Percentiles rank a stretch among this genome's conserved stretches.
phyloP scores from a whole-genome alignment of 2,329 filamentous ascomycete species.

The Microsporum ferrugineum region DNA sequence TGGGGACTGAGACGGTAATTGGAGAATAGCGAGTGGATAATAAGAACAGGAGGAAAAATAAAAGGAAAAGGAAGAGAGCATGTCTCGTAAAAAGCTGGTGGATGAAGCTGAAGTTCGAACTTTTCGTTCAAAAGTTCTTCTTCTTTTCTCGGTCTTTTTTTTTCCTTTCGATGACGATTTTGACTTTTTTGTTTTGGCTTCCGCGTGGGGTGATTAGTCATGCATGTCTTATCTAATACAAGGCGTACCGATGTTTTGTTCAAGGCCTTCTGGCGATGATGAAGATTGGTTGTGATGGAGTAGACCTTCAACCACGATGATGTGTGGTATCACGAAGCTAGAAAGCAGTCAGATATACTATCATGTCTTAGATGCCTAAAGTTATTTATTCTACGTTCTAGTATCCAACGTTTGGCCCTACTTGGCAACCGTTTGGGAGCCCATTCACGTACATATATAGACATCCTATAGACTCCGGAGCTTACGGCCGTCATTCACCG shows the following conservation, averaged over 20 bases:
- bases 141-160: slow-evolving; percentile 20
- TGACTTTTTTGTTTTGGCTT: not conserved
- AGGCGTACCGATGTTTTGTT: not conserved
- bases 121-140: slow-evolving; percentile 22
- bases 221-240: not conserved
- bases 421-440: too few species aligned
- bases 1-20: not conserved
- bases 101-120: not conserved
- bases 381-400: too few species aligned
- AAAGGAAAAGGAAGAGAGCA: not conserved
- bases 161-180: slow-evolving; percentile 2
- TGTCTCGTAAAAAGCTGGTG: not conserved
- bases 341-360: too few species aligned
- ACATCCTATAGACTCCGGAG: too few species aligned
- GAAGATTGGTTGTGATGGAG: too few species aligned
- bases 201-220: not conserved
- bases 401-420: too few species aligned
- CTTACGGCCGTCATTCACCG: too few species aligned
- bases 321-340: too few species aligned
- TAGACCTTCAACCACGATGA: too few species aligned
- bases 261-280: not conserved
- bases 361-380: too few species aligned
- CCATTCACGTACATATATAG: too few species aligned
- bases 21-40: not conserved
- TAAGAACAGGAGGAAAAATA: not conserved